Base-by-base conservation (phyloP, 139 green algal genomes). In the Chlamydomonas schloesseri region DNA sequence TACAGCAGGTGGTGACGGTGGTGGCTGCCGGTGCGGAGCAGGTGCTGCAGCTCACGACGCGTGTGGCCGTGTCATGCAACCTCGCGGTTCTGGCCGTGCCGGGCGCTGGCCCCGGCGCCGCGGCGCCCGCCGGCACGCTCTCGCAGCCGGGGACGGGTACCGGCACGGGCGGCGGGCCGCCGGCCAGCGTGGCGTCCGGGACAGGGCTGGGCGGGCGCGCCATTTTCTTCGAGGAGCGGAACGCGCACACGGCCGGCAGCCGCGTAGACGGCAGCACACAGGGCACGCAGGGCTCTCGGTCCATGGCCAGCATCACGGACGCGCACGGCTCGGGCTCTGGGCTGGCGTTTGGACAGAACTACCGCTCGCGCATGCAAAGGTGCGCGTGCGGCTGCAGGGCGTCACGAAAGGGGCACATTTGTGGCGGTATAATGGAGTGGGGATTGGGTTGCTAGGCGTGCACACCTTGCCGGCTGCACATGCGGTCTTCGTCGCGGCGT, bases 151-250 rank as follows among this genome's bases (percentile, higher is more conserved):
- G 20, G 20, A 26, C 55, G 8, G 55, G 55, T 10, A 4, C 55
- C 2, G 21, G 55, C 55, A 29, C 55, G 55, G 55, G 55, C 21
- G 55, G 26, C 28, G 62, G 42, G 42, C 42, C 42, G 42, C 42
- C 42, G 42, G 42, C 42, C 42, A 50, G 42, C 42, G 42, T 50
- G 42, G 8, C 42, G 8, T 50, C 42, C 6, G 42, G 42, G 42
- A 50, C 42, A 8, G 42, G 42, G 42, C 42, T 34, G 15, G 33
- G 33, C 34, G 57, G 29, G 46, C 78, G 64, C 5, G 78, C 78
- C 6, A 84, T 84, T 31, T 76, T 84, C 47, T 84, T 84, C 15
- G 78, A 84, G 31, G 78, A 84, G 65, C 18, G 37, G 60, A 50
- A 62, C 55, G 55, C 55, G 2, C 26, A n/a, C 60, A 28, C n/a